phyloP scores from a whole-genome alignment of 306 rosid genomes.

The Datisca glomerata region DNA sequence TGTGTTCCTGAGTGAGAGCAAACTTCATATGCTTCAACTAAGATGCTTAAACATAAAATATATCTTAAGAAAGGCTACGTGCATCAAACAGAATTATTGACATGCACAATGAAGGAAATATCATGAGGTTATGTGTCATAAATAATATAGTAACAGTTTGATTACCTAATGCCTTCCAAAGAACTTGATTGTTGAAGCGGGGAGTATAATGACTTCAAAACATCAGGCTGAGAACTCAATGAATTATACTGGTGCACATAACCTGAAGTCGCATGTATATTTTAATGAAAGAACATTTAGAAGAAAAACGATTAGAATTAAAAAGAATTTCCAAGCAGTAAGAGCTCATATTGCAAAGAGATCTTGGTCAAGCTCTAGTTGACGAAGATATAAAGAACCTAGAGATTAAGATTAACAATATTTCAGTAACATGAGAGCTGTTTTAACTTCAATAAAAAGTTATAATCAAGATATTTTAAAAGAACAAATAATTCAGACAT shows the following conservation, averaged over 20 bases:
- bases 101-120: background rate
- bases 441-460: too few relatives aligned
- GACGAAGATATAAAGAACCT: too few relatives aligned
- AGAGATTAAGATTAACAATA: too few relatives aligned
- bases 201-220: constrained; percentile 86
- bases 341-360: too few relatives aligned
- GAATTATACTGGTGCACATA: constrained; percentile 90
- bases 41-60: background rate
- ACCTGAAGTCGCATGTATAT: too few relatives aligned
- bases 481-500: too few relatives aligned
- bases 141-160: constrained; percentile 10
- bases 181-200: constrained; percentile 96
- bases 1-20: background rate
- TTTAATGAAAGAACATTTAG: too few relatives aligned
- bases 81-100: background rate
- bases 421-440: too few relatives aligned
- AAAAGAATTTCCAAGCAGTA: too few relatives aligned
- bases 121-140: background rate
- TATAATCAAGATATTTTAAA: too few relatives aligned
- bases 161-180: constrained; percentile 92
- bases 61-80: background rate
- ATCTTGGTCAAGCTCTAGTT: too few relatives aligned
- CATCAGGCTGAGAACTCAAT: constrained; percentile 90
- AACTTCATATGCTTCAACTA: background rate
- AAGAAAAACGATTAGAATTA: too few relatives aligned